Percentiles rank a stretch among this genome's conserved stretches.
Evolutionary conservation across 2,329 filamentous ascomycete genomes (phyloP).

Genomic region (Grosmannia penicillata): DNA sequence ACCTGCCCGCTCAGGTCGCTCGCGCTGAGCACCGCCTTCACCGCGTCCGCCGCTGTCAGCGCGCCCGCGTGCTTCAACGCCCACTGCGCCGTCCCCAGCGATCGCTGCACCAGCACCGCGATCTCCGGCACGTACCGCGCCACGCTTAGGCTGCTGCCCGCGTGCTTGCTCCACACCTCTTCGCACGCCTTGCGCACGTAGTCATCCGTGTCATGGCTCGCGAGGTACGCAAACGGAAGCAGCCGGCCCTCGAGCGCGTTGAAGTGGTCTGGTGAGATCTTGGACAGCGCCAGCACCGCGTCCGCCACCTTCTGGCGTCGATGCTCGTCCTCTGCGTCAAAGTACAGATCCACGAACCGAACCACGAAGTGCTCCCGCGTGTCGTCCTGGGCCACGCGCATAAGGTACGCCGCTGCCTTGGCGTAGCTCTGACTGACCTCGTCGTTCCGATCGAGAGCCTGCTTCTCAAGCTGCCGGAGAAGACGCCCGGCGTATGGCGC

Average conservation of each 20-base stretch:
- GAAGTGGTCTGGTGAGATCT: constrained; percentile 81
- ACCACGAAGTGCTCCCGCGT: constrained; percentile 35
- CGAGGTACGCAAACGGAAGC: constrained; percentile 78
- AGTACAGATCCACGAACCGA: constrained; percentile 55
- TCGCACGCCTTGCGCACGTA: constrained; percentile 67
- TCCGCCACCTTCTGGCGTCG: constrained; percentile 66
- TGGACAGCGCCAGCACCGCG: constrained; percentile 68
- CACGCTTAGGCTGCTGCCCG: constrained; percentile 70
- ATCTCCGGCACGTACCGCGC: constrained; percentile 78
- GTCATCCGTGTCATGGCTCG: constrained; percentile 70
- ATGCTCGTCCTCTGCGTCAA: constrained; percentile 63
- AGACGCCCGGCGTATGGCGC: constrained; percentile 61
- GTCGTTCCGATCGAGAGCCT: constrained; percentile 81
- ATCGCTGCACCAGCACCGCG: constrained; percentile 46
- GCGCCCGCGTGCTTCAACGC: constrained; percentile 79
- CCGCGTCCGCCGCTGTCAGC: constrained; percentile 60
- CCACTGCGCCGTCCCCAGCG: constrained; percentile 75
- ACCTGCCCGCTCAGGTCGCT: constrained; percentile 43
- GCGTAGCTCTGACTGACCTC: constrained; percentile 86
- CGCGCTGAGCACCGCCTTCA: constrained; percentile 48
- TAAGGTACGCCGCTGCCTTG: constrained; percentile 70
- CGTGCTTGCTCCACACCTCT: constrained; percentile 81
- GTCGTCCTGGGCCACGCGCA: constrained; percentile 40
- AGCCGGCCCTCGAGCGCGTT: constrained; percentile 58
- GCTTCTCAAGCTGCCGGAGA: constrained; percentile 62